A percentile compares a stretch with the other conserved stretches of the same genome.
Evolutionary conservation across 163 green algal species (phyloP).

Genomic region (Chlamydomonas reinhardtii): DNA sequence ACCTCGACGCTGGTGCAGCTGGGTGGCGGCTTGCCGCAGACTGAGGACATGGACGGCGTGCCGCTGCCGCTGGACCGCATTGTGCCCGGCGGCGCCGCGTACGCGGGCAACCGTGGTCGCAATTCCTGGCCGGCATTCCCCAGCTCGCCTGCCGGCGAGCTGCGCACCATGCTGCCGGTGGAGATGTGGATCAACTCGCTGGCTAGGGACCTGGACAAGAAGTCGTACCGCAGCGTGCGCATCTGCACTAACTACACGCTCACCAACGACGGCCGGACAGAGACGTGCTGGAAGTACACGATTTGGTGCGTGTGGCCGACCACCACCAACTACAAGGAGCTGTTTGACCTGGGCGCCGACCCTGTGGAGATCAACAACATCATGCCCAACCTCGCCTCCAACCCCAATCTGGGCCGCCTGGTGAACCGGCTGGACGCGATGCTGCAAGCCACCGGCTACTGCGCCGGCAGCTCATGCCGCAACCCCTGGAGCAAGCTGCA

Average conservation of each 20-base stretch:
- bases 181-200: slow-evolving; percentile 53
- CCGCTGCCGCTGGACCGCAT: slow-evolving; percentile 45
- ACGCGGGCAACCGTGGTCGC: too few relatives aligned
- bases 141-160: not conserved
- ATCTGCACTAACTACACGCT: slow-evolving; percentile 50
- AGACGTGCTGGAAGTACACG: slow-evolving; percentile 51
- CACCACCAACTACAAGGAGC: slow-evolving; percentile 50
- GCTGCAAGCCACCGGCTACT: slow-evolving; percentile 46
- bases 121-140: not conserved
- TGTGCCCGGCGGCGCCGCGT: not conserved
- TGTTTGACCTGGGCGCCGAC: slow-evolving; percentile 36
- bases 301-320: slow-evolving; percentile 39
- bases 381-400: not conserved
- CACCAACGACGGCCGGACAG: not conserved
- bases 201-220: slow-evolving; percentile 17
- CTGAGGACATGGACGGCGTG: slow-evolving; percentile 29
- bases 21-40: slow-evolving; percentile 11
- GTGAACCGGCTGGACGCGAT: slow-evolving; percentile 45
- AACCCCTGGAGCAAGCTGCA: slow-evolving; percentile 31
- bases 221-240: slow-evolving; percentile 51
- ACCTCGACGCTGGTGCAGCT: slow-evolving; percentile 38
- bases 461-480: slow-evolving; percentile 12
- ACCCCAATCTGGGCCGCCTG: slow-evolving; percentile 4
- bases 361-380: slow-evolving; percentile 44
- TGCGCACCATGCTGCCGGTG: slow-evolving; percentile 40